Percentiles rank a stretch among this genome's conserved stretches.
phyloP scores from a whole-genome alignment of 257 asterid species.

The Agastache rugosa region DNA sequence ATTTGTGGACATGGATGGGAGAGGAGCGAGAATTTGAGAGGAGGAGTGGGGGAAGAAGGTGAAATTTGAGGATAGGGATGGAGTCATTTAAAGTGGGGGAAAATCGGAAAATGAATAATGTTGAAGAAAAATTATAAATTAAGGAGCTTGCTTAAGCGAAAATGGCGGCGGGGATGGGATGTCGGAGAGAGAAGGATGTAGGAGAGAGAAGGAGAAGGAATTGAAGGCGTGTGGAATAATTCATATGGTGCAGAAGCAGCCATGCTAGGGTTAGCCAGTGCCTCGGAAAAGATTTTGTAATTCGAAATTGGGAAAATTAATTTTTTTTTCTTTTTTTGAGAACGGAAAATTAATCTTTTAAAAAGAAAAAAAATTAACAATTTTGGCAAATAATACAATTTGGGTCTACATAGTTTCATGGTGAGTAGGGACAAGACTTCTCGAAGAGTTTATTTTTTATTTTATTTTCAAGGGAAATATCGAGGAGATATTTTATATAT shows the following conservation, averaged over 20 bases:
- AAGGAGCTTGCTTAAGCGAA: neutral
- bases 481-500: too few relatives aligned
- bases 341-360: too few relatives aligned
- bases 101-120: neutral
- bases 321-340: too few relatives aligned
- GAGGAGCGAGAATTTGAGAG: constrained; percentile 32
- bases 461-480: too few relatives aligned
- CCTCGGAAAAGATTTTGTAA: neutral
- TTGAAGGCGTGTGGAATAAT: constrained; percentile 7
- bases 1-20: constrained; percentile 52
- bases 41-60: constrained; percentile 22
- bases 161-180: constrained; percentile 17
- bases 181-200: neutral
- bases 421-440: too few relatives aligned
- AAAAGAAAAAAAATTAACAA: too few relatives aligned
- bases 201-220: neutral
- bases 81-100: neutral
- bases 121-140: neutral
- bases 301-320: neutral
- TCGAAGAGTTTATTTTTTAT: too few relatives aligned
- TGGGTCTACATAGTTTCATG: too few relatives aligned
- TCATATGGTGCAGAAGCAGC: constrained; percentile 20
- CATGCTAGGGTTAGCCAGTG: constrained; percentile 25
- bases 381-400: too few relatives aligned
- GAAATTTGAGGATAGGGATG: constrained; percentile 35